phyloP scores from a whole-genome alignment of 1,284 basidiomycete genomes.

The Boletellus sp. region DNA sequence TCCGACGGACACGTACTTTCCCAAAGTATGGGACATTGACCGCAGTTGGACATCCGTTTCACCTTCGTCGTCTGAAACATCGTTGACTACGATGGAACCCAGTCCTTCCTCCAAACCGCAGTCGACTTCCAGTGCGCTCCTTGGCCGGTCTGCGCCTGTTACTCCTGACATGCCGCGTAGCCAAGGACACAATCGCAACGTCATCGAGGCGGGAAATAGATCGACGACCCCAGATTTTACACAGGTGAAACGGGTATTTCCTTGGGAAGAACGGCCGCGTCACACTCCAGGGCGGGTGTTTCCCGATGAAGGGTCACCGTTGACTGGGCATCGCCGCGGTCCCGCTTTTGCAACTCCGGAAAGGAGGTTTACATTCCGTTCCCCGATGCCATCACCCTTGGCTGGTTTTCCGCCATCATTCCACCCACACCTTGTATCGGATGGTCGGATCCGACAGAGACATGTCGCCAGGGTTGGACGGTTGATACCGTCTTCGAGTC shows the following conservation, averaged over 20 bases:
- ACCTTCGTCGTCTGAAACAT: constrained; percentile 24
- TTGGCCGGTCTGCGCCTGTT: constrained; percentile 52
- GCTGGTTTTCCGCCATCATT: constrained; percentile 53
- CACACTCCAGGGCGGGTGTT: constrained; percentile 70
- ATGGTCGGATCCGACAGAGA: constrained; percentile 71
- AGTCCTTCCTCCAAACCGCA: constrained; percentile 29
- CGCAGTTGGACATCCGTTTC: constrained; percentile 27
- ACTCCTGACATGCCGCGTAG: constrained; percentile 60
- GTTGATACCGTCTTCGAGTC: constrained; percentile 41
- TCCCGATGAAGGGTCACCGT: constrained; percentile 64
- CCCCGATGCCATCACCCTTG: constrained; percentile 33
- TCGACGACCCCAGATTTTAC: constrained; percentile 62
- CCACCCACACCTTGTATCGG: constrained; percentile 79
- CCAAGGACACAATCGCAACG: constrained; percentile 62
- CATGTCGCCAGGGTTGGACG: constrained; percentile 67
- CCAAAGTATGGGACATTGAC: constrained; percentile 69
- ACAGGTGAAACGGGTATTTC: constrained; percentile 83
- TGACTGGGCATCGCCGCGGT: constrained; percentile 31
- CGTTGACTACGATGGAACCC: constrained; percentile 22
- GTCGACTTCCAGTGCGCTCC: constrained; percentile 46
- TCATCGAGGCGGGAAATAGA: constrained; percentile 40
- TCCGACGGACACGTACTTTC: constrained; percentile 65
- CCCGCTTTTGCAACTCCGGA: constrained; percentile 32
- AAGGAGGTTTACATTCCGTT: constrained; percentile 16
- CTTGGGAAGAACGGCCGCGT: constrained; percentile 82